Base-by-base conservation (phyloP, 2,329 filamentous ascomycete genomes). In the Cercospora canescens region DNA sequence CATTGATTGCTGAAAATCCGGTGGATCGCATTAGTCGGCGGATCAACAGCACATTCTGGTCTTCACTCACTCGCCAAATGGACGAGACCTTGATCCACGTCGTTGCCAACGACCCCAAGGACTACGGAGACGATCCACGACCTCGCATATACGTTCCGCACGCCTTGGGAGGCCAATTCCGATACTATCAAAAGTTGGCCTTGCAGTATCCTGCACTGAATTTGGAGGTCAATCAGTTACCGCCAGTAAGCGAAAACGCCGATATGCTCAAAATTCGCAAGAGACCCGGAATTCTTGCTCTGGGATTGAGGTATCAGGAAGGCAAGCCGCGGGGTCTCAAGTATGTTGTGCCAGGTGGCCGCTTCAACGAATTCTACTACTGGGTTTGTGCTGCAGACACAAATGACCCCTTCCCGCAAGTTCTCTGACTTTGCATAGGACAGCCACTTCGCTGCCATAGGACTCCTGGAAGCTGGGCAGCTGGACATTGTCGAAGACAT, bases 331-430 rank as follows among this genome's bases (percentile, higher is more conserved):
- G 86, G 37, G 95, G 95, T 3, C 84, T 96, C 65, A 94, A 95
- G 0, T 99, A 98, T 73, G 93, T 98, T n/a, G 95, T 99, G 3
- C 95, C 95, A 0, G 95, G 95, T 66, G 95, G 95, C 26, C 88
- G 95, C 32, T 99, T 99, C 88, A 99, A 99, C 79, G 95, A 99
- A 79, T 81, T 99, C 24, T 99, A 99, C 77, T 94, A 94, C 55
- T 99, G 95, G 95, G n/a, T n/a, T n/a, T n/a, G n/a, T n/a, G n/a
- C n/a, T n/a, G n/a, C n/a, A n/a, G n/a, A n/a, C n/a, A n/a, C n/a
- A n/a, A n/a, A n/a, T n/a, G n/a, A n/a, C n/a, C n/a, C n/a, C n/a
- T n/a, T n/a, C n/a, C n/a, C n/a, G n/a, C n/a, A n/a, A n/a, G n/a
- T n/a, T n/a, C n/a, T n/a, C n/a, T n/a, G n/a, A n/a, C n/a, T n/a